Evolutionary conservation across 139 green algal genomes (phyloP).

Genomic region (Chlorella sp.): DNA sequence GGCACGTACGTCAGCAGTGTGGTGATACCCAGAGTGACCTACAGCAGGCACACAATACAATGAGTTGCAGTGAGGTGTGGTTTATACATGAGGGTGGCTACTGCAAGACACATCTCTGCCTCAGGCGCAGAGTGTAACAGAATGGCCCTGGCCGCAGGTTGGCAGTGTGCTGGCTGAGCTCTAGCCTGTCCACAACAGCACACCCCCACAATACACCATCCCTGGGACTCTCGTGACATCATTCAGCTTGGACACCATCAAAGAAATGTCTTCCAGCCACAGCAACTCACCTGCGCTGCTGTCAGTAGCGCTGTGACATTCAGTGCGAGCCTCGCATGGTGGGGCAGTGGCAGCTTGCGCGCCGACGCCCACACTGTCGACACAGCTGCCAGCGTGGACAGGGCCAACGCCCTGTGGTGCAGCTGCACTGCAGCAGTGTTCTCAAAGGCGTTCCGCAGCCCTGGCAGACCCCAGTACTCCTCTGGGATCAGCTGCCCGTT

Average conservation of each 20-base stretch:
- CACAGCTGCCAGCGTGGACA: conserved; percentile 59
- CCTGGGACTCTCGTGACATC: too few relatives aligned
- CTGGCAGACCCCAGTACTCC: conserved; percentile 75
- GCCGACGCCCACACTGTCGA: conserved; percentile 41
- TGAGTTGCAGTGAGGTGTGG: too few relatives aligned
- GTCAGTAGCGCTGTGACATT: conserved; percentile 39
- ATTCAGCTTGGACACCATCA: too few relatives aligned
- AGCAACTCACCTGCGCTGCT: conserved; percentile 39
- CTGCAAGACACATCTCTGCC: too few relatives aligned
- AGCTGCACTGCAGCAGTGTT: conserved; percentile 91
- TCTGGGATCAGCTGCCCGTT: conserved; percentile 73
- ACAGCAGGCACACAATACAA: too few relatives aligned
- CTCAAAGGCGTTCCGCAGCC: conserved; percentile 85
- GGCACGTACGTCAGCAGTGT: too few relatives aligned
- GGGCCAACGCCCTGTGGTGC: conserved; percentile 54
- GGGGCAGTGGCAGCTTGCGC: not conserved
- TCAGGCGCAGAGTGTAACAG: not conserved
- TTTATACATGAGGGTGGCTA: too few relatives aligned
- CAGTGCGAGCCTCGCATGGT: conserved; percentile 20
- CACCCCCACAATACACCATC: too few relatives aligned
- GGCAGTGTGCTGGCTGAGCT: too few relatives aligned
- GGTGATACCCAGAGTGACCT: not conserved
- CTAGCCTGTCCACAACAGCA: too few relatives aligned
- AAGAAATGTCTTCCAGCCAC: not conserved
- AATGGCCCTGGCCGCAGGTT: not conserved